Evolutionary conservation across 345 rosid genomes (phyloP).

Genomic region (Lepidium didymum): DNA sequence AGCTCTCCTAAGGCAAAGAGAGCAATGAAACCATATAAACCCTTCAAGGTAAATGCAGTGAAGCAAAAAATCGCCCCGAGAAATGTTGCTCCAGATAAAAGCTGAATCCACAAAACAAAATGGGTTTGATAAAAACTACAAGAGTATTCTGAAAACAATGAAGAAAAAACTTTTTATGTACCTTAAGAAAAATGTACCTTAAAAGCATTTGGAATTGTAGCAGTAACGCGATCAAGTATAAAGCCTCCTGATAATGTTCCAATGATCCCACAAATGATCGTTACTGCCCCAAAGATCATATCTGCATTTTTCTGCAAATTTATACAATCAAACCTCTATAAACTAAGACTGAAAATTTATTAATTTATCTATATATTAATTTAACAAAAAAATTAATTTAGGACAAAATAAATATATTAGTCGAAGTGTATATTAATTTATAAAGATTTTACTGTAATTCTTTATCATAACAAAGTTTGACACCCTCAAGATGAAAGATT

Average conservation of each 20-base stretch:
- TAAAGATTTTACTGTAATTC: too few relatives aligned
- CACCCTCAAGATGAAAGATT: neutral
- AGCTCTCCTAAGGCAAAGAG: constrained; percentile 80
- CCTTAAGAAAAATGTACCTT: constrained; percentile 81
- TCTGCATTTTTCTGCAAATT: constrained; percentile 48
- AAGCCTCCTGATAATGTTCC: constrained; percentile 81
- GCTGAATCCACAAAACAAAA: constrained; percentile 37
- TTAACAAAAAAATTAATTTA: too few relatives aligned
- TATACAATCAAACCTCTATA: too few relatives aligned
- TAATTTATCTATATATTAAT: too few relatives aligned
- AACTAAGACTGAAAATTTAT: too few relatives aligned
- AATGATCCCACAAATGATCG: constrained; percentile 74
- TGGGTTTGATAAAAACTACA: neutral
- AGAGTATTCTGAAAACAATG: neutral
- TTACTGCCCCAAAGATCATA: constrained; percentile 81
- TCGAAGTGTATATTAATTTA: too few relatives aligned
- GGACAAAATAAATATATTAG: too few relatives aligned
- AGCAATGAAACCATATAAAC: constrained; percentile 63
- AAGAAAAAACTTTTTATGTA: neutral
- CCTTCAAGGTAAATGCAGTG: constrained; percentile 62
- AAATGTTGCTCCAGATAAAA: constrained; percentile 68
- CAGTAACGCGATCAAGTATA: constrained; percentile 53
- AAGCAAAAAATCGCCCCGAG: constrained; percentile 78
- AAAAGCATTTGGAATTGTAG: constrained; percentile 82
- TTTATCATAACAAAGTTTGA: neutral